phyloP scores from a whole-genome alignment of 805 yeast genomes.

The Teunomyces tritomae region DNA sequence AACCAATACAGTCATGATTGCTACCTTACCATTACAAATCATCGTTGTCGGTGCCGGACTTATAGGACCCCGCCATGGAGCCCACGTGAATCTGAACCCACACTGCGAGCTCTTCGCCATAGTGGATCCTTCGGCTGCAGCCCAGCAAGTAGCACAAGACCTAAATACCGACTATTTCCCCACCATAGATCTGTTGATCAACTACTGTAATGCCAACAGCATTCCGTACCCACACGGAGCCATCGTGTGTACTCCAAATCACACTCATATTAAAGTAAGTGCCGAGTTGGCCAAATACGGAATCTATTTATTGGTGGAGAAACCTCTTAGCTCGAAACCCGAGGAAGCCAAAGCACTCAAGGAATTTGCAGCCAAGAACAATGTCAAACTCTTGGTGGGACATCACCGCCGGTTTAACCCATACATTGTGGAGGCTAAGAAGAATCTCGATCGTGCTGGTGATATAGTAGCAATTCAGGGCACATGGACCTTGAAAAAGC shows the following conservation, averaged over 20 bases:
- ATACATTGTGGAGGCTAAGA: slow-evolving; percentile 36
- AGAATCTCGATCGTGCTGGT: slow-evolving; percentile 30
- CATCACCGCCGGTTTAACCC: slow-evolving; percentile 45
- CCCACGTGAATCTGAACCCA: slow-evolving; percentile 17
- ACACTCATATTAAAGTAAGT: slow-evolving; percentile 36
- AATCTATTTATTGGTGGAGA: slow-evolving; percentile 38
- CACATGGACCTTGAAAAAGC: slow-evolving; percentile 38
- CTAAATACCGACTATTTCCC: slow-evolving; percentile 17
- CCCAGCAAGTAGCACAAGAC: slow-evolving; percentile 17
- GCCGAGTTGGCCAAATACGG: slow-evolving; percentile 33
- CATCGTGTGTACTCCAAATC: slow-evolving; percentile 41
- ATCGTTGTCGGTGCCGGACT: slow-evolving; percentile 27
- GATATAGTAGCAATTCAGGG: slow-evolving; percentile 39
- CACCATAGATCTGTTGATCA: slow-evolving; percentile 17
- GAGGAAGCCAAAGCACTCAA: slow-evolving; percentile 33
- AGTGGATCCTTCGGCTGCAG: slow-evolving; percentile 23
- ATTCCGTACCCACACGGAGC: slow-evolving; percentile 38
- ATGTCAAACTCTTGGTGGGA: slow-evolving; percentile 37
- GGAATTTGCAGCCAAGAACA: slow-evolving; percentile 19
- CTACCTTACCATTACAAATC: slow-evolving; percentile 7
- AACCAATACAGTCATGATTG: slow-evolving; percentile 8
- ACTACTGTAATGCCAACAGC: slow-evolving; percentile 13
- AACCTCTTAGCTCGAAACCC: slow-evolving; percentile 37
- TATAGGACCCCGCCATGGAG: slow-evolving; percentile 28
- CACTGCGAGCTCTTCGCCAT: slow-evolving; percentile 23